Base-by-base conservation (phyloP, 208 protist genomes). In the Trypanosoma grayi region DNA sequence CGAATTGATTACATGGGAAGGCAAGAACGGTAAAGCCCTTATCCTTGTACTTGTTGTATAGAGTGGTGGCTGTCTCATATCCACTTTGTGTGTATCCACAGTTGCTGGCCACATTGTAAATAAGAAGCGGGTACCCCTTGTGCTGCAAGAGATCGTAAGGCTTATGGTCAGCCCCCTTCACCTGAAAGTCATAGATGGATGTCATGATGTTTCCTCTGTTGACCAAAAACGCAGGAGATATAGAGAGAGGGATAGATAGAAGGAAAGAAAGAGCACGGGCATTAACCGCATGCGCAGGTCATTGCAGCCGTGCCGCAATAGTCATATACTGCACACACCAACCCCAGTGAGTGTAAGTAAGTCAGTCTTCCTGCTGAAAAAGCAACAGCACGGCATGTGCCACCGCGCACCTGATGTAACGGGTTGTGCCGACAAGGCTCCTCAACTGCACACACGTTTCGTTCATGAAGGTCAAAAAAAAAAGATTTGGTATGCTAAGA, bases 1-100 rank as follows among this genome's bases (percentile, higher is more conserved):
- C 84, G 51, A 95, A 96, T 74, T 96, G 92, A 64, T 96, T 96
- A 75, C 93, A 97, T 24, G 93, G 93, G 54, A 97, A 97, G 13
- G 87, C 93, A 1, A 97, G 67, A 9, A 97, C 86, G 13, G 82
- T 85, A 66, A 97, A 96, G 41, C 87, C 87, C 52, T 55, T 70
- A 27, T 74, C 57, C 57, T 90, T 85, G 81, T 93, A 96, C 73
- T 87, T 88, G 52, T 87, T 81, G 77, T 95, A 93, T 20, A 98
- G 87, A 57, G 40, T 37, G 46, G 74, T 79, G 25, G 83, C 78
- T 45, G 80, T 81, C 55, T 90, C 75, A 66, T 96, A 96, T 25
- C 85, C 84, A 27, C 73, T 64, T 53, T 94, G 75, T 16, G 93
- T 88, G 71, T 87, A 96, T 43, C 89, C 91, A 62, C 94, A 97